Conservation (phyloP, 306 rosid genomes). For the Lathyrus sativus region DNA sequence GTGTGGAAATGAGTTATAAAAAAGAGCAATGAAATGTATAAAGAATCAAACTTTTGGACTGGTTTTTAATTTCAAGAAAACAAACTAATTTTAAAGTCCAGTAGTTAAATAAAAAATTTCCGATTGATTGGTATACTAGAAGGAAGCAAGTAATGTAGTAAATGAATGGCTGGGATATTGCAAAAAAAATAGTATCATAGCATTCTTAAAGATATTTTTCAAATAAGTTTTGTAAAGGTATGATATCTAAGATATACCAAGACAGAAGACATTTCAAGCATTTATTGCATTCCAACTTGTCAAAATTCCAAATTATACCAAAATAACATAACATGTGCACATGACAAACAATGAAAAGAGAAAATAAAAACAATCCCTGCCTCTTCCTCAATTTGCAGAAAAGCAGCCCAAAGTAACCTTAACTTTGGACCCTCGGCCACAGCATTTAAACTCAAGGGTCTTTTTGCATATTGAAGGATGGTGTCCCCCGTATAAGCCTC, state of each 20-base stretch:
- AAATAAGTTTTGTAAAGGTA: conserved; percentile 15
- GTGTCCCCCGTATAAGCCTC: conserved; percentile 53
- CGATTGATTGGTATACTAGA: conserved; percentile 21
- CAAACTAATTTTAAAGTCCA: background rate
- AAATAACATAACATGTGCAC: conserved; percentile 22
- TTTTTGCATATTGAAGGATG: conserved; percentile 50
- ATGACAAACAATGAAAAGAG: conserved; percentile 33
- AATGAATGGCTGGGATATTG: conserved; percentile 3
- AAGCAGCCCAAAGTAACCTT: conserved; percentile 79
- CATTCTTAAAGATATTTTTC: conserved; percentile 18
- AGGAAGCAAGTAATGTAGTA: conserved; percentile 26
- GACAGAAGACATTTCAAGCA: conserved; percentile 20
- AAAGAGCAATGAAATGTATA: background rate
- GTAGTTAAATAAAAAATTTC: conserved; percentile 12
- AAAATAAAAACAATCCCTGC: conserved; percentile 55
- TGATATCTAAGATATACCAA: conserved; percentile 24
- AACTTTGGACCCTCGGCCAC: conserved; percentile 84
- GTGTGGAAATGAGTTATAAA: conserved; percentile 1
- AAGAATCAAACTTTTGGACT: conserved; percentile 9
- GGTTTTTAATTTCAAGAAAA: conserved; percentile 23
- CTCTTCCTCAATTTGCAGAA: conserved; percentile 81
- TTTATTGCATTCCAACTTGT: conserved; percentile 21
- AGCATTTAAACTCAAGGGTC: conserved; percentile 81
- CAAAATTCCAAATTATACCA: conserved; percentile 26
- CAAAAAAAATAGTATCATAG: background rate